Conservation (phyloP, 2,329 filamentous ascomycete genomes). For the Colletotrichum tanaceti region DNA sequence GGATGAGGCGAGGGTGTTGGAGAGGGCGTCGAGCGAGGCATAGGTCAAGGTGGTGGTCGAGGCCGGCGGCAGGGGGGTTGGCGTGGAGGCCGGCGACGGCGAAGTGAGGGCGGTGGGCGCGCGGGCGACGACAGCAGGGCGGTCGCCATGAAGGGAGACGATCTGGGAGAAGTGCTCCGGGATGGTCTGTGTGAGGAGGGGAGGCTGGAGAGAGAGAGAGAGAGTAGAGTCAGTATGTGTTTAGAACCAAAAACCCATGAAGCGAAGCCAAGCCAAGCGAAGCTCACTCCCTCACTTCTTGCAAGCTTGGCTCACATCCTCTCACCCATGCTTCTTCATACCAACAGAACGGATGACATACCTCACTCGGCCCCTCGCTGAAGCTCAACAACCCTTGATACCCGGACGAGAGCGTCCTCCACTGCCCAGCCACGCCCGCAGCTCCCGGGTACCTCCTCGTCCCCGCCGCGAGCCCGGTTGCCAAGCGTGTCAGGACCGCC, state of each 20-base stretch:
- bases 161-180: slow-evolving; percentile 77
- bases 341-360: background rate
- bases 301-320: background rate
- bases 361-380: slow-evolving; percentile 28
- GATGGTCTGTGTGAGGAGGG: slow-evolving; percentile 75
- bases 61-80: slow-evolving; percentile 66
- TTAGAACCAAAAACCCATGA: too few relatives aligned
- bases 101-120: slow-evolving; percentile 50
- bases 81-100: slow-evolving; percentile 39
- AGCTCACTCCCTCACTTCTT: background rate
- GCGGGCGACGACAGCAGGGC: slow-evolving; percentile 67
- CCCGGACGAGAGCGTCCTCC: background rate
- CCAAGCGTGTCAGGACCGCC: background rate
- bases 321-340: too few relatives aligned
- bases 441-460: too few relatives aligned
- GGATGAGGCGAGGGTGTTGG: slow-evolving; percentile 79
- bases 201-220: slow-evolving; percentile 61
- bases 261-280: background rate
- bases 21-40: slow-evolving; percentile 76
- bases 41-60: slow-evolving; percentile 78
- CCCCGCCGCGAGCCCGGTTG: background rate
- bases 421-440: background rate
- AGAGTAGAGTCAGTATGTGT: too few relatives aligned
- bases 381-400: slow-evolving; percentile 18
- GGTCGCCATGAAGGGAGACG: slow-evolving; percentile 73